Evolutionary conservation across 2,329 filamentous ascomycete genomes (phyloP).

Genomic region (Trichoderma cornu-damae): DNA sequence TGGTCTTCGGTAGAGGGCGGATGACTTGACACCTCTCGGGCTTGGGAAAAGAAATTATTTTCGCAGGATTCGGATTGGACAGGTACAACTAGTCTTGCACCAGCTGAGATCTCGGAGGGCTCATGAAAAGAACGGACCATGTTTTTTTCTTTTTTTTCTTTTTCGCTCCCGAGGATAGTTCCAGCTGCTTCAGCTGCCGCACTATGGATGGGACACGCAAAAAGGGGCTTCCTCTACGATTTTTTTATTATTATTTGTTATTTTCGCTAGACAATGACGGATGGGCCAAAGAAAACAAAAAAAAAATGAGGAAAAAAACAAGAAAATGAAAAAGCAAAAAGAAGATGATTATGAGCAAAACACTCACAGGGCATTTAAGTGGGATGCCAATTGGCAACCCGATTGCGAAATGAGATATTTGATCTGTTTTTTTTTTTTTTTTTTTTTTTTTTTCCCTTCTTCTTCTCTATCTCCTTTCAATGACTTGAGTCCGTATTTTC

Average conservation of each 20-base stretch:
- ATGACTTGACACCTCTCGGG: not conserved
- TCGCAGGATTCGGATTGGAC: slow-evolving; percentile 18
- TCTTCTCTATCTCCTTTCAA: not conserved
- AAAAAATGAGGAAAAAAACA: not conserved
- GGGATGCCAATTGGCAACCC: slow-evolving; percentile 19
- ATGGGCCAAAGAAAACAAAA: not conserved
- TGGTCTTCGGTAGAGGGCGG: not conserved
- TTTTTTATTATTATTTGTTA: not conserved
- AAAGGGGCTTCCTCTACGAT: slow-evolving; percentile 11
- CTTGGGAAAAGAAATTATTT: not conserved
- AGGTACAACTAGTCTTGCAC: slow-evolving; percentile 14
- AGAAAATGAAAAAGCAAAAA: not conserved
- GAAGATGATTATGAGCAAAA: not conserved
- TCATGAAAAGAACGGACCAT: slow-evolving; percentile 1
- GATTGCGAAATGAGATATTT: slow-evolving; percentile 16
- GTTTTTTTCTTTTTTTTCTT: too few relatives aligned
- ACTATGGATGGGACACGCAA: slow-evolving; percentile 12
- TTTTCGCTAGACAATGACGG: slow-evolving; percentile 14
- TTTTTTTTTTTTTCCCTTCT: not conserved
- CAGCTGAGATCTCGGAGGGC: slow-evolving; percentile 8
- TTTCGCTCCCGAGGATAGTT: slow-evolving; percentile 12
- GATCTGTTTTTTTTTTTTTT: not conserved
- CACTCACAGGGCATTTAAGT: slow-evolving; percentile 15
- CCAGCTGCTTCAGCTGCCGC: slow-evolving; percentile 2
- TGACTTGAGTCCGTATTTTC: slow-evolving; percentile 12